phyloP scores from a whole-genome alignment of 2,329 filamentous ascomycete species.

The Pyricularia sp. region DNA sequence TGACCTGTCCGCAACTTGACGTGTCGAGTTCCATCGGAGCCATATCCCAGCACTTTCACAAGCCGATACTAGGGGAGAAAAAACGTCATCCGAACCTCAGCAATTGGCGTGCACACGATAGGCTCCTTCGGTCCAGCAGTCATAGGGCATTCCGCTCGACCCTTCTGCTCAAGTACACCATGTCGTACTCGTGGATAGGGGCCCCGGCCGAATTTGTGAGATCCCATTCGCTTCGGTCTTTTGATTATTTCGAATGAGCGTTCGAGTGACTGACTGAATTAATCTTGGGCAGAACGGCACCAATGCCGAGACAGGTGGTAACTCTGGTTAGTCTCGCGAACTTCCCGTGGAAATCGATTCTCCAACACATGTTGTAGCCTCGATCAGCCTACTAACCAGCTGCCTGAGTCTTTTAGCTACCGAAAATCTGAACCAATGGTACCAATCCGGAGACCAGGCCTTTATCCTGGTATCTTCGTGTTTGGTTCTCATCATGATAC shows the following conservation, averaged over 20 bases:
- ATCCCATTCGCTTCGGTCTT: not conserved
- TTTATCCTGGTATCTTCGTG: slow-evolving; percentile 85
- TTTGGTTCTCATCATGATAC: slow-evolving; percentile 95
- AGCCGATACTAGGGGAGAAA: not conserved
- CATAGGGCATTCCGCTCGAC: not conserved
- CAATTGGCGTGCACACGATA: not conserved
- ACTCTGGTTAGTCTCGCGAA: slow-evolving; percentile 58
- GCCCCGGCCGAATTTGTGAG: slow-evolving; percentile 40
- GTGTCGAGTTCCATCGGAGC: not conserved
- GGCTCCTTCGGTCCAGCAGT: not conserved
- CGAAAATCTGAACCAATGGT: slow-evolving; percentile 95
- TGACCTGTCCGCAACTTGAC: not conserved
- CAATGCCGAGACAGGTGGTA: slow-evolving; percentile 56
- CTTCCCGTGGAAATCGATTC: not conserved
- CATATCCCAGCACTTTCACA: not conserved
- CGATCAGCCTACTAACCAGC: slow-evolving; percentile 1
- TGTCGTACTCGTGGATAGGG: slow-evolving; percentile 53
- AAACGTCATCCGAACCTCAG: not conserved
- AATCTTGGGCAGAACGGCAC: slow-evolving; percentile 42
- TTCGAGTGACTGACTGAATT: not conserved
- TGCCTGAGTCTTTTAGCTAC: slow-evolving; percentile 31
- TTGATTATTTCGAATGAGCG: not conserved
- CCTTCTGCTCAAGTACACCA: slow-evolving; percentile 18
- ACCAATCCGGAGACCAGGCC: slow-evolving; percentile 80
- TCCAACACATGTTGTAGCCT: not conserved